A percentile compares a stretch with the other conserved stretches of the same genome.
Evolutionary conservation across 306 rosid species (phyloP).

Genomic region (Albizia julibrissin): DNA sequence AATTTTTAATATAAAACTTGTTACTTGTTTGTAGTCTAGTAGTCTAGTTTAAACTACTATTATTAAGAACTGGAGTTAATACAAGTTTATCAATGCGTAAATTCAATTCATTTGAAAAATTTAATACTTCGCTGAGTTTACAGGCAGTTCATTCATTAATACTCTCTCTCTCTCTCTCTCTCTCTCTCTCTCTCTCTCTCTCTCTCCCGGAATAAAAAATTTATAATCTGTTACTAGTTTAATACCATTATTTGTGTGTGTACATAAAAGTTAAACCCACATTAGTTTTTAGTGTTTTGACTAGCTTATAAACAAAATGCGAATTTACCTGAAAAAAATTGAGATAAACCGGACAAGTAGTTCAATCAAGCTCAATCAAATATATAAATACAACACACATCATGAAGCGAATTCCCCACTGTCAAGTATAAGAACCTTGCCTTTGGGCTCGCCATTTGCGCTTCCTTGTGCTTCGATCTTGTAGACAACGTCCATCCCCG

Average conservation of each 20-base stretch:
- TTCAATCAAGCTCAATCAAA: not conserved
- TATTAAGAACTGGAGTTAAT: too few relatives aligned
- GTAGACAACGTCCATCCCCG: slow-evolving; percentile 49
- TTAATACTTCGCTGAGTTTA: not conserved
- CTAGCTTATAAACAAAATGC: not conserved
- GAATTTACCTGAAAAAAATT: not conserved
- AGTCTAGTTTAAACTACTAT: too few relatives aligned
- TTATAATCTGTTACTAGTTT: not conserved
- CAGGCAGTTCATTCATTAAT: not conserved
- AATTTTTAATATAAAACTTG: too few relatives aligned
- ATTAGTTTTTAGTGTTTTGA: not conserved
- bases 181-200: not conserved
- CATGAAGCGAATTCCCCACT: slow-evolving; percentile 52
- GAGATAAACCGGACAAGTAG: slow-evolving; percentile 10
- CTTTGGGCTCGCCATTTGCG: slow-evolving; percentile 44
- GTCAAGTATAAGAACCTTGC: slow-evolving; percentile 34
- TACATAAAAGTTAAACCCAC: not conserved
- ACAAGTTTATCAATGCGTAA: not conserved
- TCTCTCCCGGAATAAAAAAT: not conserved
- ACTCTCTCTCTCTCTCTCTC: not conserved
- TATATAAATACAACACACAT: not conserved
- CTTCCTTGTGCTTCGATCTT: slow-evolving; percentile 55
- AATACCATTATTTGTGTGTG: too few relatives aligned
- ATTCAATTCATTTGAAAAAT: not conserved
- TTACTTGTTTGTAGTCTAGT: too few relatives aligned